Evolutionary conservation across 1,139 yeast species (phyloP).

Genomic region (Candida frijolesensis): DNA sequence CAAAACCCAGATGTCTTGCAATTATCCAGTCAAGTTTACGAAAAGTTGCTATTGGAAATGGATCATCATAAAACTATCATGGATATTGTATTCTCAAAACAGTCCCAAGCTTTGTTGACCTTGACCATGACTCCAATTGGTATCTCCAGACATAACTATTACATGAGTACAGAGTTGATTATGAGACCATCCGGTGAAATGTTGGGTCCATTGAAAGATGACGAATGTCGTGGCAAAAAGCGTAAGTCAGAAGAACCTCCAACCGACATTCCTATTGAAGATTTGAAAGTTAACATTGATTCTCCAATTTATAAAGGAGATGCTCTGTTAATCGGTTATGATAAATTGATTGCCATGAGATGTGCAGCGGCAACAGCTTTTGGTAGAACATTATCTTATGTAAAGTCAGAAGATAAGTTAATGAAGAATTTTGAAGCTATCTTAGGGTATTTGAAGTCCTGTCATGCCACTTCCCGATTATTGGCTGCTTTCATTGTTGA

Average conservation of each 20-base stretch:
- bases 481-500: conserved; percentile 70
- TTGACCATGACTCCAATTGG: conserved; percentile 94
- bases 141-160: conserved; percentile 82
- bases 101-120: conserved; percentile 60
- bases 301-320: conserved; percentile 93
- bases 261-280: conserved; percentile 56
- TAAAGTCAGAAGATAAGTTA: conserved; percentile 43
- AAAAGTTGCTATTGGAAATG: conserved; percentile 54
- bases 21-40: conserved; percentile 67
- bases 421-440: conserved; percentile 43
- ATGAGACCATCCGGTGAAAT: conserved; percentile 79
- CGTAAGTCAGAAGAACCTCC: conserved; percentile 37
- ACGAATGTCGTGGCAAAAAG: conserved; percentile 31
- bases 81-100: conserved; percentile 39
- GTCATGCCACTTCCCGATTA: conserved; percentile 81
- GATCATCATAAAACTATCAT: conserved; percentile 22
- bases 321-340: conserved; percentile 79
- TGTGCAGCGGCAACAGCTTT: conserved; percentile 75
- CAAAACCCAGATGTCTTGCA: conserved; percentile 75
- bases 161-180: conserved; percentile 74
- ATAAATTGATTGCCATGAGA: conserved; percentile 74
- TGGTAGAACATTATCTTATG: conserved; percentile 67
- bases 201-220: conserved; percentile 31
- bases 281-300: conserved; percentile 78
- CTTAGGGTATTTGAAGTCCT: conserved; percentile 47